These are phyloP conservation scores for Aspergillus neoniger DNA, from an alignment of 2,329 filamentous ascomycete species.

Conservation along the genomic window DNA sequence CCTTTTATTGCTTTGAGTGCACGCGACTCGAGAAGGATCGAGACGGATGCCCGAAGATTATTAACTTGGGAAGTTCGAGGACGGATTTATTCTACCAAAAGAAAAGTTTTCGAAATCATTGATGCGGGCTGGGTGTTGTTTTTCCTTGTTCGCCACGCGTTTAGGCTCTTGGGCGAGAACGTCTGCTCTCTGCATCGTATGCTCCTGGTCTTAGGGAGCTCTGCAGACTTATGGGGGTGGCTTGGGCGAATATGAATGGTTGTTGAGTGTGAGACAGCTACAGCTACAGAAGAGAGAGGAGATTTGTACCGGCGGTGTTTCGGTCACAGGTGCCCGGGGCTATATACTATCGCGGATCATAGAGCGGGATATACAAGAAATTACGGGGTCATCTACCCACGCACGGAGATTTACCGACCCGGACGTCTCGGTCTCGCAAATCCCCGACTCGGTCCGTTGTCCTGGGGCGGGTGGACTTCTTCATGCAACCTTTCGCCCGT, in stretches of 20 bases:
- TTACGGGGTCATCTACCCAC: neutral
- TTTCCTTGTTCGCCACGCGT: slow-evolving; percentile 12
- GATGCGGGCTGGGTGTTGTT: slow-evolving; percentile 22
- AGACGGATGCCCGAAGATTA: slow-evolving; percentile 98
- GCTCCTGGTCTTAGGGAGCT: slow-evolving; percentile 4
- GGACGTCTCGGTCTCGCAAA: slow-evolving; percentile 67
- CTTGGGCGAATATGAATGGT: slow-evolving; percentile 11
- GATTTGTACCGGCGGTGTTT: neutral
- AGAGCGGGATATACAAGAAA: slow-evolving; percentile 6
- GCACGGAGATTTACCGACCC: slow-evolving; percentile 45
- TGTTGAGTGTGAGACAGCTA: neutral
- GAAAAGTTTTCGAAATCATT: slow-evolving; percentile 57
- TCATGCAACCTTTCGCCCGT: slow-evolving; percentile 54
- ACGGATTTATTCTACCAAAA: slow-evolving; percentile 86
- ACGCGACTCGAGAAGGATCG: slow-evolving; percentile 95
- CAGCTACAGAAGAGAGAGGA: slow-evolving; percentile 7
- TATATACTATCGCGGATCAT: slow-evolving; percentile 11
- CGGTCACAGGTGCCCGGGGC: slow-evolving; percentile 2
- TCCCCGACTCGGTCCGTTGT: slow-evolving; percentile 51
- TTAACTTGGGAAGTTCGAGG: slow-evolving; percentile 91
- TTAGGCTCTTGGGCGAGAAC: slow-evolving; percentile 7
- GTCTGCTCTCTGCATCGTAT: slow-evolving; percentile 6
- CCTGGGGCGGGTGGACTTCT: slow-evolving; percentile 54
- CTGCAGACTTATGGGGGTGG: neutral
- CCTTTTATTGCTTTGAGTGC: slow-evolving; percentile 99